A percentile compares a stretch with the other conserved stretches of the same genome.
Evolutionary conservation across 345 rosid species (phyloP).

Genomic region (Lumnitzera racemosa): DNA sequence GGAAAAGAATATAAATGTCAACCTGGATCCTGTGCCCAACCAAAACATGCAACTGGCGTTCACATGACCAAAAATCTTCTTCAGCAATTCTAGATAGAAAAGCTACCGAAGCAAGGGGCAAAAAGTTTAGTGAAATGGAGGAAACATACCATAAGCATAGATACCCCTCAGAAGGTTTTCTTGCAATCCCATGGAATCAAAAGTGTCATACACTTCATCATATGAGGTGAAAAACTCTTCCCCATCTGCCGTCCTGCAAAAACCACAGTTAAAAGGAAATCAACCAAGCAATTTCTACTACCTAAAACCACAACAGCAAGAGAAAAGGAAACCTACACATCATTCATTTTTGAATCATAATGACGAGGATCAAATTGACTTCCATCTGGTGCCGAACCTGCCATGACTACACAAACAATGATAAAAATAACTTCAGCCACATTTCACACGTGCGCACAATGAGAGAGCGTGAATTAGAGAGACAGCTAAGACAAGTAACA

Average conservation of each 20-base stretch:
- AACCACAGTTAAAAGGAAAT: neutral
- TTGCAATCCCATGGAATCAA: conserved; percentile 79
- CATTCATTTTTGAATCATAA: conserved; percentile 69
- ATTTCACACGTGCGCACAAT: neutral
- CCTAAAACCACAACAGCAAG: neutral
- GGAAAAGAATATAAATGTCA: neutral
- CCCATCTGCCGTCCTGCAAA: conserved; percentile 41
- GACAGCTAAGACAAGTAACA: neutral
- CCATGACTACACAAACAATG: conserved; percentile 48
- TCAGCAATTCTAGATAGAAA: neutral
- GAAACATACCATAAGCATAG: conserved; percentile 74
- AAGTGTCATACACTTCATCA: conserved; percentile 78
- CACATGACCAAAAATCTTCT: neutral
- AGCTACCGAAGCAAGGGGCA: neutral
- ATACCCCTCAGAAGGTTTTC: conserved; percentile 85
- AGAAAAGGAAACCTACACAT: conserved; percentile 42
- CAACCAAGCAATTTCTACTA: too few relatives aligned
- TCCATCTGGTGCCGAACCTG: conserved; percentile 60
- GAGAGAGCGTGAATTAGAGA: neutral
- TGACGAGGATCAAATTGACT: conserved; percentile 67
- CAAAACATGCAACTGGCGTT: too few relatives aligned
- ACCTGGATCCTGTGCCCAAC: too few relatives aligned
- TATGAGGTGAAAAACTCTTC: conserved; percentile 68
- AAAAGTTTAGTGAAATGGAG: neutral
- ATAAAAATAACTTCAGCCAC: neutral